Evolutionary conservation across 495 filamentous ascomycete genomes (phyloP), one percentile per base, ranked within the genome.

Genomic region (Podospora australis): DNA sequence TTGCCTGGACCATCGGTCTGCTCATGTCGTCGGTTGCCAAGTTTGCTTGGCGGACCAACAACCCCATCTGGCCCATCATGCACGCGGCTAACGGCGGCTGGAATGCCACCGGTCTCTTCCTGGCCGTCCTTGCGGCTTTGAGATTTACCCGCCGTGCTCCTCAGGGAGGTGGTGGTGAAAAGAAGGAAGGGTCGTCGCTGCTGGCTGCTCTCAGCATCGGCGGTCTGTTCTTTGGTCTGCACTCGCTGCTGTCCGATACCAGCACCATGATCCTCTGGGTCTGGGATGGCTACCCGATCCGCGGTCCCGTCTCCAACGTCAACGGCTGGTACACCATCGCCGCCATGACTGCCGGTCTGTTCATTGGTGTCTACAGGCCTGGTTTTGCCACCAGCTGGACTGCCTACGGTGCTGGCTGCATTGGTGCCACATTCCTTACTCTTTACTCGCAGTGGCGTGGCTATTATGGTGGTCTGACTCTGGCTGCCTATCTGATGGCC

Each of bases 191-290:
- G 6, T 92, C 90, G 17, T 72, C 82, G 0, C 47, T 85, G 25
- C 72, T 94, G 36, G 77, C 89, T 35, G 84, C 80, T 21, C 49
- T 95, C 44, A 88, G 94, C 40, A 67, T 96, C 44, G 90, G 77
- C 29, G 94, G 88, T 44, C 62, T 96, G 16, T 73, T 96, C 56
- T 99, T 97, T 55, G 88, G 76, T n/a, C 72, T 97, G 59, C 90
- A 96, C 59, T 96, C 90, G 2, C 76, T 97, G 11, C 75, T 99
- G 21, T 95, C 92, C 0, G 94, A 99, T 62, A 96, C 90, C 0
- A 96, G 92, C 69, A 99, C 94, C 24, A 97, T 97, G 90, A 96
- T 97, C 50, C 75, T 88, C 20, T 99, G 94, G 94, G 88, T 87
- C n/a, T 99, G 94, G 94, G 89, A 96, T 51, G 94, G 94, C 14